Percentiles rank a stretch among this genome's conserved stretches.
Evolutionary conservation across 441 rosid species (phyloP).

Genomic region (Kokia cookei): DNA sequence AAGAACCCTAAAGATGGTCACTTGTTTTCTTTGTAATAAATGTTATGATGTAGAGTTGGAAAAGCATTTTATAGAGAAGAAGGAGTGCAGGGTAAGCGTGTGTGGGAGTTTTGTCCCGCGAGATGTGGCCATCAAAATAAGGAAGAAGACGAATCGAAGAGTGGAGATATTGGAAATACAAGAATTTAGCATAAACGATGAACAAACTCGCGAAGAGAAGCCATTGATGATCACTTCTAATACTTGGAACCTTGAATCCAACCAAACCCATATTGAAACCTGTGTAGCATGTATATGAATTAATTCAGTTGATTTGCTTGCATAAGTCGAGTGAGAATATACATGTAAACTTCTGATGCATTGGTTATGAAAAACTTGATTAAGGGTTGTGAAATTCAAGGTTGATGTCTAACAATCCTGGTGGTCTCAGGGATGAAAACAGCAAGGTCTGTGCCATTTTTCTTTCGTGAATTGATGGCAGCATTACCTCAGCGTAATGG

Average conservation of each 20-base stretch:
- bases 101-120: slow-evolving; percentile 31
- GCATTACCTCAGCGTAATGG: too few relatives aligned
- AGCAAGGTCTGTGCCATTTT: too few relatives aligned
- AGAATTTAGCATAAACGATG: slow-evolving; percentile 1
- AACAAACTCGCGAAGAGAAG: slow-evolving; percentile 1
- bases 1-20: neutral
- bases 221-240: neutral
- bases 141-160: slow-evolving; percentile 46
- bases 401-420: too few relatives aligned
- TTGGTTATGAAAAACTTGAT: too few relatives aligned
- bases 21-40: too few relatives aligned
- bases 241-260: slow-evolving; percentile 10
- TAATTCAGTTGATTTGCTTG: too few relatives aligned
- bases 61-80: slow-evolving; percentile 36
- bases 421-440: too few relatives aligned
- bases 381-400: too few relatives aligned
- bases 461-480: too few relatives aligned
- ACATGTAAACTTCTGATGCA: too few relatives aligned
- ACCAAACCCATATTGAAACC: neutral
- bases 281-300: neutral
- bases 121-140: slow-evolving; percentile 42
- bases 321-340: too few relatives aligned
- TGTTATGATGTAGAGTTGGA: slow-evolving; percentile 24
- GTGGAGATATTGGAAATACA: slow-evolving; percentile 42
- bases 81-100: slow-evolving; percentile 29